Evolutionary conservation across 768 basidiomycete species (phyloP).

Genomic region (Trametopsis cervina): DNA sequence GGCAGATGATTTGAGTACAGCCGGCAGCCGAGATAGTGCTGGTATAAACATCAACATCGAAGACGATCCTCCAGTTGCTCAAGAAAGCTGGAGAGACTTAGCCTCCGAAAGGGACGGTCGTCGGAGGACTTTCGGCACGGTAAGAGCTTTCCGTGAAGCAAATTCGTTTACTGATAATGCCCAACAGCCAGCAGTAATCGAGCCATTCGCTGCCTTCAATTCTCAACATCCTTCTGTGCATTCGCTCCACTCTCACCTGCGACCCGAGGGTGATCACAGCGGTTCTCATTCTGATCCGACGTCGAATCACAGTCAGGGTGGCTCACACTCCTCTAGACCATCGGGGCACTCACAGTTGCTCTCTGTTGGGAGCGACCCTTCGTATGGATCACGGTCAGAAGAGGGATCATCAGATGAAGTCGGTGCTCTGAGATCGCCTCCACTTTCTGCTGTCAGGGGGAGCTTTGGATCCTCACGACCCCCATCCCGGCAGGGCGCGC

Average conservation of each 20-base stretch:
- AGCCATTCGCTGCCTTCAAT: slow-evolving; percentile 31
- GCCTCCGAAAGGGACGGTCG: slow-evolving; percentile 30
- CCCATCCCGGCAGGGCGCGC: not conserved
- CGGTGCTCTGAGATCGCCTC: slow-evolving; percentile 21
- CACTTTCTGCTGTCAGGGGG: slow-evolving; percentile 24
- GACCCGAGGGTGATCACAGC: slow-evolving; percentile 29
- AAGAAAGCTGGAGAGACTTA: slow-evolving; percentile 54
- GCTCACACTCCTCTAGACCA: slow-evolving; percentile 51
- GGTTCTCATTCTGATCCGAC: slow-evolving; percentile 48
- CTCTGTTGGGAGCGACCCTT: slow-evolving; percentile 26
- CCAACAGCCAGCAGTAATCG: slow-evolving; percentile 37
- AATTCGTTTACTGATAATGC: not conserved
- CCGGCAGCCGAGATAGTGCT: slow-evolving; percentile 13
- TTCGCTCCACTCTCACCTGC: slow-evolving; percentile 53
- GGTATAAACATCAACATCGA: slow-evolving; percentile 48
- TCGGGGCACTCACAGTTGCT: slow-evolving; percentile 24
- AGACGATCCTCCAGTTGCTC: slow-evolving; percentile 60
- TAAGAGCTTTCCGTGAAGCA: slow-evolving; percentile 21
- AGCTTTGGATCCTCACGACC: slow-evolving; percentile 7
- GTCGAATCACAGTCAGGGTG: slow-evolving; percentile 31
- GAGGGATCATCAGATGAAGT: slow-evolving; percentile 20
- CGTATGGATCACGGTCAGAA: slow-evolving; percentile 50
- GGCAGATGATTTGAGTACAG: slow-evolving; percentile 9
- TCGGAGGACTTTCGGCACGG: slow-evolving; percentile 57
- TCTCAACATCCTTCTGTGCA: slow-evolving; percentile 64